These are phyloP conservation scores for Mitragyna speciosa DNA, from an alignment of 257 asterid genomes.

Conservation along the genomic window DNA sequence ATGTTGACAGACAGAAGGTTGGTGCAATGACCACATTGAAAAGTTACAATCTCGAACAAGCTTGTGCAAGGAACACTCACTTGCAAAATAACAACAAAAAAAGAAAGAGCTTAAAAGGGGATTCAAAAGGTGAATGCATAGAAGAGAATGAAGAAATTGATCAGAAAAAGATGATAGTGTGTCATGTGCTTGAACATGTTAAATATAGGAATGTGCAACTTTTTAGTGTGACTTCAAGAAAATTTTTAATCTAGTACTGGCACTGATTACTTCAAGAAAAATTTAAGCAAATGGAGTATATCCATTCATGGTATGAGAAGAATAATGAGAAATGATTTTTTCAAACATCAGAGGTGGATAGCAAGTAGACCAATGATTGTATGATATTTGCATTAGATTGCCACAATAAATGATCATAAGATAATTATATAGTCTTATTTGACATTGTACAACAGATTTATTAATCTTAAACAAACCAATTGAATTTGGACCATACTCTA, in stretches of 20 bases:
- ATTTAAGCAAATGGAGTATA: not conserved
- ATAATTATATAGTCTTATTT: no score
- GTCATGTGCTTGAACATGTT: not conserved
- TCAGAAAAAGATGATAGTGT: no score
- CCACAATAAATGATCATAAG: not conserved
- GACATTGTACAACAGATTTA: not conserved
- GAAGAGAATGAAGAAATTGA: no score
- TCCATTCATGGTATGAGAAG: not conserved
- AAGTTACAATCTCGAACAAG: conserved; percentile 92
- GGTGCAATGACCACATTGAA: conserved; percentile 97
- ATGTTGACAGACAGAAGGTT: conserved; percentile 90
- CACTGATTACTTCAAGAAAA: not conserved
- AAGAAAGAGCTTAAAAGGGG: not conserved
- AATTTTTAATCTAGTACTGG: not conserved
- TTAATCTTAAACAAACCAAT: no score
- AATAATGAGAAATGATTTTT: no score
- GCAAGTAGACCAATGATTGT: not conserved
- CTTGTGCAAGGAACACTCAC: conserved; percentile 96
- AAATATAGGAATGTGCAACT: no score
- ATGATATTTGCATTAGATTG: no score
- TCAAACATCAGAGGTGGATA: not conserved
- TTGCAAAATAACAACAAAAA: conserved; percentile 28
- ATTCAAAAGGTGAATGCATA: not conserved
- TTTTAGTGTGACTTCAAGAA: not conserved
- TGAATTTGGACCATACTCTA: no score